These are phyloP conservation scores for Rubia balearica DNA, from an alignment of 305 asterid genomes.

Conservation along the genomic window DNA sequence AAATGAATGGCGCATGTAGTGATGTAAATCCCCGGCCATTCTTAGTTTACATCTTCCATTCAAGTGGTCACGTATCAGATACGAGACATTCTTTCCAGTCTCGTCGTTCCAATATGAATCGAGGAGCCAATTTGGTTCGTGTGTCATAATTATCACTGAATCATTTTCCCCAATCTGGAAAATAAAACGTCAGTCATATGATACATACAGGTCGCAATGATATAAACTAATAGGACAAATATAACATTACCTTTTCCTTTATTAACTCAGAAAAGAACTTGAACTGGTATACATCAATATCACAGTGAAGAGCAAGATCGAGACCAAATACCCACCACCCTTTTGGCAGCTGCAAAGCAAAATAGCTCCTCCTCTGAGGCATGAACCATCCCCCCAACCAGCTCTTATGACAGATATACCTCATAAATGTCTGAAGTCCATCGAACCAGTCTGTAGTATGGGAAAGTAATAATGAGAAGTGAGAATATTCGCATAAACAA, in stretches of 20 bases:
- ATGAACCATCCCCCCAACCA: constrained; percentile 99
- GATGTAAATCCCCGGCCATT: constrained; percentile 94
- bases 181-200: constrained; percentile 9
- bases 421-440: constrained; percentile 99
- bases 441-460: constrained; percentile 91
- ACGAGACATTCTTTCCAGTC: constrained; percentile 71
- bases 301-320: constrained; percentile 93
- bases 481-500: constrained; percentile 15
- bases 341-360: constrained; percentile 93
- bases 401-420: constrained; percentile 96
- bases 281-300: constrained; percentile 90
- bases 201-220: neutral
- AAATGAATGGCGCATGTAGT: constrained; percentile 91
- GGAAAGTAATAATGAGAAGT: constrained; percentile 6
- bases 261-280: constrained; percentile 86
- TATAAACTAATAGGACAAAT: constrained; percentile 1
- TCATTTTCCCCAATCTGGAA: constrained; percentile 73
- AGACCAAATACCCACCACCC: constrained; percentile 99
- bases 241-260: constrained; percentile 60
- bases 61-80: constrained; percentile 75
- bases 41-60: constrained; percentile 87
- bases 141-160: constrained; percentile 96
- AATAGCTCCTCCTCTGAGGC: constrained; percentile 99
- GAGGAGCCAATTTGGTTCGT: constrained; percentile 94
- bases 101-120: constrained; percentile 84